These are phyloP conservation scores for Nitzschia putrida DNA, from an alignment of 108 stramenopile species.

Conservation along the genomic window DNA sequence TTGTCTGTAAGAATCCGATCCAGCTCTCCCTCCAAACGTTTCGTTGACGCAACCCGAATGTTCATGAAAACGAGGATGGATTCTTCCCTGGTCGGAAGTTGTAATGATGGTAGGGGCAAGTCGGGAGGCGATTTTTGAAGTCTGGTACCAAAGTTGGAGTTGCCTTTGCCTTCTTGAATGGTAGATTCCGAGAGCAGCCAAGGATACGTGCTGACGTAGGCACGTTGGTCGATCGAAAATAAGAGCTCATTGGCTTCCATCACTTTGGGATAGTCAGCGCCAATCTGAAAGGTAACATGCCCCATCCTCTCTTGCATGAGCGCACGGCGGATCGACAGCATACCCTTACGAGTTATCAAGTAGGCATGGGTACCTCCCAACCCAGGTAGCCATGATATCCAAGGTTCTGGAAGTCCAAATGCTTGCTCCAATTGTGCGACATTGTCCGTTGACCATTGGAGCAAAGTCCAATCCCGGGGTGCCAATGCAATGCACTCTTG, in stretches of 20 bases:
- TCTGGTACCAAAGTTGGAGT: neutral
- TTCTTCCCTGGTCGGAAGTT: neutral
- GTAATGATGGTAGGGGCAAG: neutral
- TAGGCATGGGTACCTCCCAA: constrained; percentile 15
- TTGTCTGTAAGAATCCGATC: constrained; percentile 5
- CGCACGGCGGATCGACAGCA: constrained; percentile 1
- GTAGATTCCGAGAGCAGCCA: constrained; percentile 6
- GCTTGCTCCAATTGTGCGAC: constrained; percentile 9
- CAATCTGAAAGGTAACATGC: neutral
- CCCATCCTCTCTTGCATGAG: neutral
- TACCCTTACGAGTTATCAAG: constrained; percentile 5
- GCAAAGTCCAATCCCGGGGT: constrained; percentile 14
- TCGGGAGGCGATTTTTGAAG: neutral
- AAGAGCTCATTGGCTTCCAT: constrained; percentile 7
- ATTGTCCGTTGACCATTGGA: constrained; percentile 10
- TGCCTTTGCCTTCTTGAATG: neutral
- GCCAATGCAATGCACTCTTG: neutral
- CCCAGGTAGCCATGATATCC: constrained; percentile 21
- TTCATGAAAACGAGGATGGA: constrained; percentile 18
- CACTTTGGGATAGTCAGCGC: constrained; percentile 3
- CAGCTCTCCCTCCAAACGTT: constrained; percentile 3
- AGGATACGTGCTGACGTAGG: constrained; percentile 13
- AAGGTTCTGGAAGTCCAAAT: constrained; percentile 9
- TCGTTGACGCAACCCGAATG: constrained; percentile 8
- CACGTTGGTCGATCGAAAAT: constrained; percentile 7